These are phyloP conservation scores for Dendrobium chrysotoxum DNA, from an alignment of 106 monocot genomes.

Conservation along the genomic window DNA sequence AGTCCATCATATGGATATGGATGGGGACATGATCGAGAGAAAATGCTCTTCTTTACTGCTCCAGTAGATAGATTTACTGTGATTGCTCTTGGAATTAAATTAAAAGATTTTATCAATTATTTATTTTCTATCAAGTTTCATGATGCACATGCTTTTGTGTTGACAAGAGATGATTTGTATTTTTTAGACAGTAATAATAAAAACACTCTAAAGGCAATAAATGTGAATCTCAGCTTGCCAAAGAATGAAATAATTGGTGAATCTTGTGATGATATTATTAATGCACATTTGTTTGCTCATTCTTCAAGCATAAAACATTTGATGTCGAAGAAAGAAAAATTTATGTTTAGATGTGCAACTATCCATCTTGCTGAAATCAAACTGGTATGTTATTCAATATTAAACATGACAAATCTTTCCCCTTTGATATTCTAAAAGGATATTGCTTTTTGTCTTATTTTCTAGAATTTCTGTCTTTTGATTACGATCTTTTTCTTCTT, in stretches of 20 bases:
- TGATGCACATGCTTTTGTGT: conserved; percentile 4
- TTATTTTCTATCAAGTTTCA: not conserved
- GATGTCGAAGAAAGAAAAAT: not conserved
- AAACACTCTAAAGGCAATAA: not conserved
- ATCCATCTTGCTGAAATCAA: conserved; percentile 13
- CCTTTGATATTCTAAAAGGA: not conserved
- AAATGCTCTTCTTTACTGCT: conserved; percentile 14
- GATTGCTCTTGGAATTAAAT: conserved; percentile 9
- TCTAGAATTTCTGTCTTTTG: not conserved
- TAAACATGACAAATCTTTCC: not conserved
- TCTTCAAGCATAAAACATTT: not conserved
- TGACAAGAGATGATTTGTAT: conserved; percentile 10
- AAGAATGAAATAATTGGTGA: not conserved
- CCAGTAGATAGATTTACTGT: conserved; percentile 12
- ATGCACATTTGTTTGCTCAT: not conserved
- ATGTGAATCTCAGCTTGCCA: not conserved
- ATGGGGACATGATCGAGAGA: conserved; percentile 5
- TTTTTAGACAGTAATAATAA: not conserved
- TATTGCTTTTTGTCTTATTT: not conserved
- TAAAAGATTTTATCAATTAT: conserved; percentile 11
- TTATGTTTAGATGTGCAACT: not conserved
- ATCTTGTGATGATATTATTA: conserved; percentile 8
- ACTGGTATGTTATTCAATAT: conserved; percentile 11
- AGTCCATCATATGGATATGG: conserved; percentile 14
- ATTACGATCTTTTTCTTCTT: conserved; percentile 4